These are phyloP conservation scores for Asterochloris erici DNA, from an alignment of 139 green algal genomes.

Conservation along the genomic window DNA sequence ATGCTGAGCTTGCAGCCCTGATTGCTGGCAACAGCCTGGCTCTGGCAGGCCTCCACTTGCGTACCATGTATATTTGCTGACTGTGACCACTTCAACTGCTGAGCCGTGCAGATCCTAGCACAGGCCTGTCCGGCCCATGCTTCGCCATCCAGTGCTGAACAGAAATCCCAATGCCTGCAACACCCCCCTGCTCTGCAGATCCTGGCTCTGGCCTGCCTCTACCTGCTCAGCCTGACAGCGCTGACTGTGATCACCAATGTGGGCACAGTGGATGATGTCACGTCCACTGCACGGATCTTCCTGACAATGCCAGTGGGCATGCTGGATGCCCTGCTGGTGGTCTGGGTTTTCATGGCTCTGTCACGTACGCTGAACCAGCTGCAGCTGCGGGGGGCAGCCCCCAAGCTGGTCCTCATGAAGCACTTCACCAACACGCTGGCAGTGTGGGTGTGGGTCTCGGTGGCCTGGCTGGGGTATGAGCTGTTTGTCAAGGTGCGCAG, in stretches of 20 bases:
- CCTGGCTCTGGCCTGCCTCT: slow-evolving; percentile 37
- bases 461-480: slow-evolving; percentile 67
- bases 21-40: no score
- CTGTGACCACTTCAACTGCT: no score
- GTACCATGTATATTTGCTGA: no score
- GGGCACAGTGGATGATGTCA: slow-evolving; percentile 65
- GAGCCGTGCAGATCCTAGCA: no score
- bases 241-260: slow-evolving; percentile 60
- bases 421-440: slow-evolving; percentile 63
- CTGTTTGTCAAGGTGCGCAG: slow-evolving; percentile 51
- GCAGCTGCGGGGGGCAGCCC: slow-evolving; percentile 16
- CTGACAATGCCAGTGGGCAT: slow-evolving; percentile 60
- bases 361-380: slow-evolving; percentile 60
- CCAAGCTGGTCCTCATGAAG: slow-evolving; percentile 64
- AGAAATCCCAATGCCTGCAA: no score
- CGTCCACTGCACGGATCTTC: slow-evolving; percentile 35
- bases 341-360: slow-evolving; percentile 69
- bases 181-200: slow-evolving; percentile 26
- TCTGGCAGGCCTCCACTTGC: no score
- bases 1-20: no score
- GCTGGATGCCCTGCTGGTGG: slow-evolving; percentile 65
- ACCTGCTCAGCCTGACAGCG: slow-evolving; percentile 39
- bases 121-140: no score
- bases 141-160: no score
- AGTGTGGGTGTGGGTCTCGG: slow-evolving; percentile 45